Evolutionary conservation across 768 basidiomycete species (phyloP), one percentile per base, ranked within the genome.

Genomic region (Podaxis rugospora): DNA sequence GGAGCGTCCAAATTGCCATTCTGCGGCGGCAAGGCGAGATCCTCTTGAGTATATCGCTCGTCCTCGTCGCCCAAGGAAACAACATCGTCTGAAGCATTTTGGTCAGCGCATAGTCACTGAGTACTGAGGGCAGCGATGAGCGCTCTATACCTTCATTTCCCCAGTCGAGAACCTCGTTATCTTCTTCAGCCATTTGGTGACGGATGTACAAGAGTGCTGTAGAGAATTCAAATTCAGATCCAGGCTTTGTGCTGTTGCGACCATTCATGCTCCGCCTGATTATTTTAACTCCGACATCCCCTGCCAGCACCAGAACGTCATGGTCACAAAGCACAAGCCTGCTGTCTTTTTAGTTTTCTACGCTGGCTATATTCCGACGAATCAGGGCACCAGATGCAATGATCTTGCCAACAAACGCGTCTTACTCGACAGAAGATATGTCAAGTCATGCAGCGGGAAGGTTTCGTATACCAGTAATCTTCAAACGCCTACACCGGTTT

Each of bases 51-150:
- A 79, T 68, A 81, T 62, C 80, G 75, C 63, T 88, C 84, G 52
- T 89, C 87, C 56, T 90, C 86, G 66, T 88, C 87, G 63, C 89
- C 89, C 28, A 90, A 78, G 51, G 89, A 90, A 65, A 91, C 84
- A 57, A 86, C 80, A 66, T 82, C 79, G 66, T 78, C 77, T 53
- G 65, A 70, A 65, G 86, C 83, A 66, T 85, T 84, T 55, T 76
- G 77, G 64, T 80, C 80, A 62, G 81, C 78, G 10, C 62, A 52
- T 39, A 27, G 18, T 10, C 57, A 64, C 50, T 40, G 49, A 51
- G 61, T 55, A 64, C 47, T 44, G 49, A 51, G 59, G 62, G 57
- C 59, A 60, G 35, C 63, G 62, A 27, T 69, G 69, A 27, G 68
- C 70, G 49, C 79, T 80, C 55, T 4, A 80, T 78, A 56, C 78